phyloP scores from a whole-genome alignment of 1,284 basidiomycete species.

The Naganishia sp. region DNA sequence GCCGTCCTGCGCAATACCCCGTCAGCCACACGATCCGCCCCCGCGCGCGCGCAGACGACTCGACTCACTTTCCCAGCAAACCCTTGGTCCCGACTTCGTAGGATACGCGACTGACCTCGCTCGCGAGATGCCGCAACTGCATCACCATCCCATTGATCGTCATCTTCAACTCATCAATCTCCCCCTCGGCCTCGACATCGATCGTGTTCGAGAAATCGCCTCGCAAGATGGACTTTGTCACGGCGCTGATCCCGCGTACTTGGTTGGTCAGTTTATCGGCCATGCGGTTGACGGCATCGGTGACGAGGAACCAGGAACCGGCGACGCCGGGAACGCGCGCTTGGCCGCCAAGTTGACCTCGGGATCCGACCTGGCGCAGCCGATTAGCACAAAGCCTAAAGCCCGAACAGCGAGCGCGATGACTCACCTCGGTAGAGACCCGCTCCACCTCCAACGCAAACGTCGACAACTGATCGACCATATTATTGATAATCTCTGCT shows the following conservation, averaged over 20 bases:
- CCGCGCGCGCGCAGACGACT: background rate
- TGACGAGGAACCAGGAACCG: slow-evolving; percentile 90
- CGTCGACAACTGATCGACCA: slow-evolving; percentile 66
- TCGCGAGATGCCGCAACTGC: slow-evolving; percentile 80
- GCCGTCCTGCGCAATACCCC: slow-evolving; percentile 57
- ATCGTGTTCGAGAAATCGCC: slow-evolving; percentile 96
- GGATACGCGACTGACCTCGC: slow-evolving; percentile 94
- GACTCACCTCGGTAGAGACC: slow-evolving; percentile 38
- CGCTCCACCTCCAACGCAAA: slow-evolving; percentile 59
- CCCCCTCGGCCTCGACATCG: slow-evolving; percentile 92
- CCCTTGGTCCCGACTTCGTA: slow-evolving; percentile 89
- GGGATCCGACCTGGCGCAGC: slow-evolving; percentile 82
- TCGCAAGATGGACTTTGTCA: slow-evolving; percentile 95
- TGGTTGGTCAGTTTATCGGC: slow-evolving; percentile 94
- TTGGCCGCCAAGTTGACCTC: slow-evolving; percentile 90
- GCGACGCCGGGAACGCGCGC: slow-evolving; percentile 89
- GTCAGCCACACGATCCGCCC: background rate
- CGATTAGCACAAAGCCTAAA: background rate
- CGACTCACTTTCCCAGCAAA: slow-evolving; percentile 73
- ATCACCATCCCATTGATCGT: slow-evolving; percentile 99
- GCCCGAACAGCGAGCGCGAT: background rate
- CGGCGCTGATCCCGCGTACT: slow-evolving; percentile 89
- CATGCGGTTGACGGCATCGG: slow-evolving; percentile 84
- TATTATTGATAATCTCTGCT: slow-evolving; percentile 88
- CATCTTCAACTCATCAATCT: slow-evolving; percentile 95